Percentiles rank a stretch among this genome's conserved stretches.
Evolutionary conservation across 1,139 yeast species (phyloP).

Genomic region (Blastobotrys aristatus): DNA sequence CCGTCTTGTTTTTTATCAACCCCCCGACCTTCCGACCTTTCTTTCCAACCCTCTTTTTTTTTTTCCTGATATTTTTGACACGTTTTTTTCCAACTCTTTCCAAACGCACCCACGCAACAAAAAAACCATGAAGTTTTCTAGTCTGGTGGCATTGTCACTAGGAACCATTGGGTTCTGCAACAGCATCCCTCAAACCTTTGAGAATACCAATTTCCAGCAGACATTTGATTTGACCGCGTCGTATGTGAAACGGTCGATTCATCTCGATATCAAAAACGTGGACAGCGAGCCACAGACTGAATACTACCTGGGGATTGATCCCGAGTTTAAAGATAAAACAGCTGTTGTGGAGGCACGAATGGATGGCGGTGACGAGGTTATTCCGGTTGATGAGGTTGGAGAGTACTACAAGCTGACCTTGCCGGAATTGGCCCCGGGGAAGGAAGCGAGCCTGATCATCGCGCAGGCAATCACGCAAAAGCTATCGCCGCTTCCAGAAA

Average conservation of each 20-base stretch:
- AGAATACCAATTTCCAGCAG: slow-evolving; percentile 30
- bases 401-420: slow-evolving; percentile 46
- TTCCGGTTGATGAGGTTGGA: slow-evolving; percentile 17
- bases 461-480: slow-evolving; percentile 49
- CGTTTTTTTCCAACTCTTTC: neutral
- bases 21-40: no score
- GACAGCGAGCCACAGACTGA: slow-evolving; percentile 49
- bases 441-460: slow-evolving; percentile 47
- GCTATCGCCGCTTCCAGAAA: slow-evolving; percentile 58
- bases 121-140: neutral
- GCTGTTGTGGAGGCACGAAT: slow-evolving; percentile 41
- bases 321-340: slow-evolving; percentile 39
- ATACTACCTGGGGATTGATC: slow-evolving; percentile 53
- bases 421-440: slow-evolving; percentile 59
- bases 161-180: slow-evolving; percentile 1
- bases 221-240: slow-evolving; percentile 59
- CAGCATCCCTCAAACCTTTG: slow-evolving; percentile 21
- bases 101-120: neutral
- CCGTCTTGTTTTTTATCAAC: no score
- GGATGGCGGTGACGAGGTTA: slow-evolving; percentile 16
- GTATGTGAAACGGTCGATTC: slow-evolving; percentile 59
- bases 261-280: slow-evolving; percentile 55
- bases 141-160: neutral
- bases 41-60: no score
- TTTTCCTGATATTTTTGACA: no score